phyloP scores from a whole-genome alignment of 345 rosid species.

The Salix viminalis region DNA sequence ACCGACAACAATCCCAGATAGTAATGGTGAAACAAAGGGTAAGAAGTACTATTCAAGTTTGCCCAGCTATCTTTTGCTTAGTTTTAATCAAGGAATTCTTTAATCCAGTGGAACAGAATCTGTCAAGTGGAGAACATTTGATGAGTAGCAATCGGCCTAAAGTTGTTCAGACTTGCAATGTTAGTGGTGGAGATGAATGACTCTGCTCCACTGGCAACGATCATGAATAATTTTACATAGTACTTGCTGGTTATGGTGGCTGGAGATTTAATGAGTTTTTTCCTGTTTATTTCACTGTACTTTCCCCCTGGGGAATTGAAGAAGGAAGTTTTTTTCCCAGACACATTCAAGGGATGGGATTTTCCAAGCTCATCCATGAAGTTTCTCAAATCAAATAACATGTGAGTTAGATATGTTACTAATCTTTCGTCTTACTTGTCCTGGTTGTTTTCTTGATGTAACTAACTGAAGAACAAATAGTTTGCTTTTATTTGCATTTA shows the following conservation, averaged over 20 bases:
- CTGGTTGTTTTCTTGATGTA: too few relatives aligned
- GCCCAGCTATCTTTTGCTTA: neutral
- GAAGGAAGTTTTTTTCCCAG: neutral
- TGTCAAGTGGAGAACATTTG: neutral
- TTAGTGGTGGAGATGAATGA: neutral
- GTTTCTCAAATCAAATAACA: neutral
- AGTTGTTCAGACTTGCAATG: constrained; percentile 1
- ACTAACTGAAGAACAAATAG: neutral
- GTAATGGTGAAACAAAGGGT: constrained; percentile 43
- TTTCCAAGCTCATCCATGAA: constrained; percentile 3
- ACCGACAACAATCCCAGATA: constrained; percentile 22
- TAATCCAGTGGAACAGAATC: constrained; percentile 7
- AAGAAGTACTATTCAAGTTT: neutral
- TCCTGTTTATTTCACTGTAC: neutral
- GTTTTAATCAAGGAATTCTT: neutral
- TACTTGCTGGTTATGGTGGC: constrained; percentile 4
- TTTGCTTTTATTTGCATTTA: neutral
- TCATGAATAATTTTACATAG: neutral
- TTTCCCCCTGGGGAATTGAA: neutral
- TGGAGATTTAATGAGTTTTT: neutral
- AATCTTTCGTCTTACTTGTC: too few relatives aligned
- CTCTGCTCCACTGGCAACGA: neutral
- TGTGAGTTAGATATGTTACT: neutral
- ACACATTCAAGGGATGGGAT: constrained; percentile 9
- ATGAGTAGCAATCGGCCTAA: neutral